Conservation (phyloP, 2,329 filamentous ascomycete species). For the Monosporascus sp. region DNA sequence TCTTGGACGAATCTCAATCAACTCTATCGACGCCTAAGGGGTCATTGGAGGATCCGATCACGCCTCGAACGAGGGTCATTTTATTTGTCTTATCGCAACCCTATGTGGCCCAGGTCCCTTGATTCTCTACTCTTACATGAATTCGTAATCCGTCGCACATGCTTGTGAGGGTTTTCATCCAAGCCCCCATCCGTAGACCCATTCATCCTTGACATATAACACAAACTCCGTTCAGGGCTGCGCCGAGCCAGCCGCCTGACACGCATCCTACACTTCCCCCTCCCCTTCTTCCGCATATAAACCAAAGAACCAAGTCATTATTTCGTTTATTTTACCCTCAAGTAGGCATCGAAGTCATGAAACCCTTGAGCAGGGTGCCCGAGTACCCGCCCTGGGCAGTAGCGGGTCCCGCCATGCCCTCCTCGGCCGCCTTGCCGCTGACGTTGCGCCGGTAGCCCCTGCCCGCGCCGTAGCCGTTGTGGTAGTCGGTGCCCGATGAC, state of each 20-base stretch:
- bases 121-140: neutral
- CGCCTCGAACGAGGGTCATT: no score
- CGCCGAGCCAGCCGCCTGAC: no score
- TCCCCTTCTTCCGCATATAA: neutral
- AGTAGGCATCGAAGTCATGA: neutral
- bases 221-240: no score
- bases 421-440: slow-evolving; percentile 69
- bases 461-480: slow-evolving; percentile 22
- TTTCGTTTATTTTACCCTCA: neutral
- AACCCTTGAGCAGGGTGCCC: neutral
- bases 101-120: neutral
- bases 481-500: slow-evolving; percentile 55
- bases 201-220: no score
- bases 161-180: neutral
- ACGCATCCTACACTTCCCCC: neutral
- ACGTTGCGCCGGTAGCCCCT: slow-evolving; percentile 51
- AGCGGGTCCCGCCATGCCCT: slow-evolving; percentile 48
- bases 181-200: neutral
- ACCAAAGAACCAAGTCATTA: no score
- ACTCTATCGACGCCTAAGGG: no score
- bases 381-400: neutral
- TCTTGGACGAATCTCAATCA: no score
- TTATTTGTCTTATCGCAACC: neutral
- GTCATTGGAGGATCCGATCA: no score
- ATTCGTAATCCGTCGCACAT: neutral